Base-by-base conservation (phyloP, 2,329 filamentous ascomycete species). In the Ophidiomyces ophidiicola region DNA sequence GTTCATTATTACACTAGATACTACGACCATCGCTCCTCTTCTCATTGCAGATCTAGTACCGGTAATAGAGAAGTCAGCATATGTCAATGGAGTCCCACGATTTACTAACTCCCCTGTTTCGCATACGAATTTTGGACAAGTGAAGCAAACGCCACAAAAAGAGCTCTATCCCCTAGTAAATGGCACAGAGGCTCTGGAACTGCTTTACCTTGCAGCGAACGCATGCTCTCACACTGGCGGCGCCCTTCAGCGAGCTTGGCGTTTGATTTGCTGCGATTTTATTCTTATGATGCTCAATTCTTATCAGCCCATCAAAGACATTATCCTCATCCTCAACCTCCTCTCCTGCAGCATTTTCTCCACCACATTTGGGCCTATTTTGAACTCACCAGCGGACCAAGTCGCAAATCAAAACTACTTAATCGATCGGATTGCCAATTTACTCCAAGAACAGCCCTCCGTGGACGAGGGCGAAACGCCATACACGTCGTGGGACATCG, bases 231-330 rank as follows among this genome's bases (percentile, higher is more conserved):
- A 63, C 18, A 41, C 57, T 3, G 60, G 66, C 12, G 56, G 58
- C 2, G 60, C 66, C 1, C 54, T 63, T 15, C 52, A 58, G 12
- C 57, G 52, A 8, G 71, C 79, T 48, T 80, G 76, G 76, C 58
- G 60, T 21, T 54, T 58, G n/a, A 68, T 78, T 42, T 64, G 69
- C 8, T 69, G 68, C 40, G 68, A 70, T 23, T 75, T 75, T 48
- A 62, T 72, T n/a, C 54, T 77, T 21, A 64, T 76, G 52, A 70
- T 76, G 54, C 58, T 79, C 4, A 70, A 71, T 47, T 68, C 67
- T 44, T 67, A 68, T 28, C 74, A 78, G 42, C 70, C 68, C 5
- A 57, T 74, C n/a, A 51, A 59, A 5, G 70, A 77, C 32, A 72
- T 78, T 32, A 61, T 61, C 2, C 53, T 74, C 12, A 69, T 70